Percentiles rank a stretch among this genome's conserved stretches.
phyloP scores from a whole-genome alignment of 169 alveolate genomes.

The Cryptosporidium felis region DNA sequence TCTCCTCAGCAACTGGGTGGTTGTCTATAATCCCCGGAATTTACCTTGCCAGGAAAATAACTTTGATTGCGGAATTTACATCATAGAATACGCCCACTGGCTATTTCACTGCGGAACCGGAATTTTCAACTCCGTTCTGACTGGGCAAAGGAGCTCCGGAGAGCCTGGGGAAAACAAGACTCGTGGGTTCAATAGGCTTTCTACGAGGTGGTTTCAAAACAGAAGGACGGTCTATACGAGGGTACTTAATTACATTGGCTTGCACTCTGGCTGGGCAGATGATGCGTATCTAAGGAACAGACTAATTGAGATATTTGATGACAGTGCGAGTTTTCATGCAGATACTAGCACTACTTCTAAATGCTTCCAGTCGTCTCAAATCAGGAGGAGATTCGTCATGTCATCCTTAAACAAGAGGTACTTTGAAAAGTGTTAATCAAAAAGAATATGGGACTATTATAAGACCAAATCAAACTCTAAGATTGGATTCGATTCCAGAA shows the following conservation, averaged over 20 bases:
- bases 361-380: not conserved
- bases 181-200: not conserved
- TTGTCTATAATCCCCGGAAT: conserved; percentile 34
- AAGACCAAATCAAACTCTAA: not conserved
- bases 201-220: conserved; percentile 27
- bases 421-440: not conserved
- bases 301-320: conserved; percentile 23
- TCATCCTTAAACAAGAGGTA: conserved; percentile 31
- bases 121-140: conserved; percentile 19
- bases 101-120: conserved; percentile 37
- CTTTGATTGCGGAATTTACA: conserved; percentile 58
- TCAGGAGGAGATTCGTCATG: conserved; percentile 26
- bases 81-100: conserved; percentile 46
- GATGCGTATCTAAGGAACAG: not conserved
- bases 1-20: conserved; percentile 24
- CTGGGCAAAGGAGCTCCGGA: no score
- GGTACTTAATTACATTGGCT: conserved; percentile 12
- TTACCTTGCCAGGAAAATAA: conserved; percentile 53
- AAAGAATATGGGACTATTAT: no score
- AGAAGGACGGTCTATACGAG: conserved; percentile 14
- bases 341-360: not conserved
- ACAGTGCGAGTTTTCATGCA: not conserved
- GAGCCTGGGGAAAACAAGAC: no score
- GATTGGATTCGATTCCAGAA: conserved; percentile 46
- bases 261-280: conserved; percentile 9